Evolutionary conservation across 805 yeast species (phyloP).

Genomic region (Lipomyces orientalis): DNA sequence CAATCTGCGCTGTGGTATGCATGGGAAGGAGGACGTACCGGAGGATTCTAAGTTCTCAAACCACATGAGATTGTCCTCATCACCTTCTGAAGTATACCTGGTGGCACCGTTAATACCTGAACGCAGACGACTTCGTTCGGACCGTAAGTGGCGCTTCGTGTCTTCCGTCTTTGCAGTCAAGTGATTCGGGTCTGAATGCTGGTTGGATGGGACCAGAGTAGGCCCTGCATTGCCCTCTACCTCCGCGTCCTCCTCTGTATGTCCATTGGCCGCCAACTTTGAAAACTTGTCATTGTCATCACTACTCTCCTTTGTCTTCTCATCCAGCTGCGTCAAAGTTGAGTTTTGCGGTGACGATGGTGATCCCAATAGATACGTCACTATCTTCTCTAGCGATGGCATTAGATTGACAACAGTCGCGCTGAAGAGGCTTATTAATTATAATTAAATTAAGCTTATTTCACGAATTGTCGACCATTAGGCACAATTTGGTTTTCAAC

Average conservation of each 20-base stretch:
- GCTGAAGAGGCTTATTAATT: not conserved
- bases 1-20: not conserved
- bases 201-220: not conserved
- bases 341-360: not conserved
- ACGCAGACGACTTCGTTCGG: not conserved
- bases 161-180: not conserved
- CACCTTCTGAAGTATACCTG: not conserved
- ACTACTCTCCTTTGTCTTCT: not conserved
- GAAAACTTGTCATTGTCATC: no score
- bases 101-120: not conserved
- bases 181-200: not conserved
- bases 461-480: not conserved
- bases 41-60: slow-evolving; percentile 22
- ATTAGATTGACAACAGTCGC: not conserved
- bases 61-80: slow-evolving; percentile 25
- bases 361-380: slow-evolving; percentile 18
- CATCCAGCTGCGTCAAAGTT: not conserved
- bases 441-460: not conserved
- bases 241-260: not conserved
- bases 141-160: slow-evolving; percentile 10
- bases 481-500: not conserved
- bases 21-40: not conserved
- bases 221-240: not conserved
- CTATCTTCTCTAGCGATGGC: slow-evolving; percentile 27
- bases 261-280: not conserved